Conservation (phyloP, 116 monocot species). For the Papilionanthe hybrid region DNA sequence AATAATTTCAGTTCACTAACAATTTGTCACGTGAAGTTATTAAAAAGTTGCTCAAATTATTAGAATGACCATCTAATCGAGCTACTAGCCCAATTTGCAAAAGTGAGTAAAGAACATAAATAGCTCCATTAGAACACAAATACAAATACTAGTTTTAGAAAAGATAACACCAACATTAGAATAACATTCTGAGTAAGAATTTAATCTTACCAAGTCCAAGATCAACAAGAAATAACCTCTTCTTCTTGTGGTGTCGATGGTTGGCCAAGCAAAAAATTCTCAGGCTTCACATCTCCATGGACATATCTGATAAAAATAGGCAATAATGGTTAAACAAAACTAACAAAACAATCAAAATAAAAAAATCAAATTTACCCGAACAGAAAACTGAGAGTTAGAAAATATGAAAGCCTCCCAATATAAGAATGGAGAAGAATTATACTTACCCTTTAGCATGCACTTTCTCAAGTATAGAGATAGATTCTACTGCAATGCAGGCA, state of each 20-base stretch:
- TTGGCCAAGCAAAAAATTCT: slow-evolving; percentile 97
- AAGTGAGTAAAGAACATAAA: neutral
- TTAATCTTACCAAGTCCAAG: slow-evolving; percentile 73
- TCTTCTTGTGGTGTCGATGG: slow-evolving; percentile 78
- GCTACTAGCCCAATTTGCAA: neutral
- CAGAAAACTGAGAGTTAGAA: neutral
- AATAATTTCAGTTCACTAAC: neutral
- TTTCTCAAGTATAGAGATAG: slow-evolving; percentile 94
- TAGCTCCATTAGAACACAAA: neutral
- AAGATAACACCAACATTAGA: neutral
- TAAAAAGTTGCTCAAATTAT: neutral
- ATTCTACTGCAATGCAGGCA: slow-evolving; percentile 90
- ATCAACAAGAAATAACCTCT: slow-evolving; percentile 88
- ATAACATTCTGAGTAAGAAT: neutral
- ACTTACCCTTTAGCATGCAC: slow-evolving; percentile 90
- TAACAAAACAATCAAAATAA: neutral
- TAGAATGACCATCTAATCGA: neutral
- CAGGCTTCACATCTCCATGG: slow-evolving; percentile 97
- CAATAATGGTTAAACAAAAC: neutral
- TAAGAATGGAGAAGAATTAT: neutral
- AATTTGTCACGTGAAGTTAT: neutral
- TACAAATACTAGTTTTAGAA: neutral
- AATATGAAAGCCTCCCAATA: neutral
- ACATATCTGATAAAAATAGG: slow-evolving; percentile 53
- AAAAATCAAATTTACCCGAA: neutral